Percentiles rank a stretch among this genome's conserved stretches.
phyloP scores from a whole-genome alignment of 2,329 filamentous ascomycete genomes.

The Zelopaecilomyces penicillatus region DNA sequence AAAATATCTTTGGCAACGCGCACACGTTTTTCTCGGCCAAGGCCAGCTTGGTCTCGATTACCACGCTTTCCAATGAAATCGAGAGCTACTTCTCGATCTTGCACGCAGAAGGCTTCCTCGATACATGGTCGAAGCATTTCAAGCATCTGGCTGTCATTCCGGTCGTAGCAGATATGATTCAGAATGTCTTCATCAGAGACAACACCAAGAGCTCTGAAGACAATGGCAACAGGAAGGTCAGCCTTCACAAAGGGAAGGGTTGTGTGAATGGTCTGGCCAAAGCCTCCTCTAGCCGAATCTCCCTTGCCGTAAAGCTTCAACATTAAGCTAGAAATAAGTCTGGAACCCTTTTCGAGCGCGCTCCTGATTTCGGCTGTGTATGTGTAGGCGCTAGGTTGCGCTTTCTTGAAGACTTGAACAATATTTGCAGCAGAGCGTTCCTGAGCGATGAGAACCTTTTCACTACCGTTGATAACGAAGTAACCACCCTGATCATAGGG shows the following conservation, averaged over 20 bases:
- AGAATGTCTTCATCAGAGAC: constrained; percentile 97
- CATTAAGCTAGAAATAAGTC: constrained; percentile 85
- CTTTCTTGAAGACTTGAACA: constrained; percentile 98
- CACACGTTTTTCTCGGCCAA: constrained; percentile 78
- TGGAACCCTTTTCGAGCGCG: constrained; percentile 90
- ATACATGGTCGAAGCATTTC: constrained; percentile 97
- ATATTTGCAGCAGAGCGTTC: constrained; percentile 97
- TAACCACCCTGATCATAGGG: constrained; percentile 98
- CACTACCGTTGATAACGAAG: constrained; percentile 98
- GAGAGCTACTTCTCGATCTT: constrained; percentile 86
- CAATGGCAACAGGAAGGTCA: constrained; percentile 87
- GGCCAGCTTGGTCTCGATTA: constrained; percentile 48
- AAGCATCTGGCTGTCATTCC: constrained; percentile 91
- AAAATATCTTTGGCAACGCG: constrained; percentile 89
- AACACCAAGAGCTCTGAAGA: constrained; percentile 90
- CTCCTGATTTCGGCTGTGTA: constrained; percentile 95
- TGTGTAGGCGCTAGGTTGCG: constrained; percentile 80
- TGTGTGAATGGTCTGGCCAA: constrained; percentile 82
- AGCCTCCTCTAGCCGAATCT: constrained; percentile 64
- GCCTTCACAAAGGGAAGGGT: constrained; percentile 90
- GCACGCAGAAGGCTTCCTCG: constrained; percentile 92
- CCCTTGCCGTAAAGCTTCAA: constrained; percentile 87
- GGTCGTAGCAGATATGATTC: constrained; percentile 94
- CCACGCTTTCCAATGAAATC: constrained; percentile 95
- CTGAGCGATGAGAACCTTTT: constrained; percentile 96